Conservation (phyloP, 129 eudicot species). For the Glebionis coronaria region DNA sequence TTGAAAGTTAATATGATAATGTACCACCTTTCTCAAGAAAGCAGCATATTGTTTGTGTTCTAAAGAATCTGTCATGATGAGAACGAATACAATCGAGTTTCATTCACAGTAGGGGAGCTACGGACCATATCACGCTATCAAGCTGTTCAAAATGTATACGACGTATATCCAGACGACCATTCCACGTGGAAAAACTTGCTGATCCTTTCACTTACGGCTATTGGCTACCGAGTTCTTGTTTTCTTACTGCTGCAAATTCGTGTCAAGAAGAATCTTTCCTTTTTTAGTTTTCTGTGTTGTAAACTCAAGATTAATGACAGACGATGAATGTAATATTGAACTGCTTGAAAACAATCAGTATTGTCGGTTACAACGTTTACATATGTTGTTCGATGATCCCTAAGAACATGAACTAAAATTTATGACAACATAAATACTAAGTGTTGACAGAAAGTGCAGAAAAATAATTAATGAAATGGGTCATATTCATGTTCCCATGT, state of each 20-base stretch:
- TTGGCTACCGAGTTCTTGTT: too few species aligned
- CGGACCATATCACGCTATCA: constrained; percentile 63
- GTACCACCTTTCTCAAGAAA: too few species aligned
- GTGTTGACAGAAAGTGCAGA: not conserved
- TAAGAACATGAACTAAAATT: not conserved
- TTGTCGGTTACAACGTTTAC: too few species aligned
- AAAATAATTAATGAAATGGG: not conserved
- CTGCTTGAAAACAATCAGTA: too few species aligned
- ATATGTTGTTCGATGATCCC: too few species aligned
- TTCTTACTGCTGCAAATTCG: too few species aligned
- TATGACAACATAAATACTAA: not conserved
- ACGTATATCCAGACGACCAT: constrained; percentile 38
- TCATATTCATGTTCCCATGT: constrained; percentile 18
- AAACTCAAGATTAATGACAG: too few species aligned
- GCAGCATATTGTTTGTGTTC: not conserved
- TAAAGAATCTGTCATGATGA: constrained; percentile 21
- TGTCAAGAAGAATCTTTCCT: too few species aligned
- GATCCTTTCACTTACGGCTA: not conserved
- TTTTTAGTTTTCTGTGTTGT: too few species aligned
- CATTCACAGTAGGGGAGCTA: constrained; percentile 69
- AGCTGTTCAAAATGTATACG: constrained; percentile 55
- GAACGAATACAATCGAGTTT: constrained; percentile 61
- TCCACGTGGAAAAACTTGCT: constrained; percentile 68
- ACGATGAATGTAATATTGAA: too few species aligned
- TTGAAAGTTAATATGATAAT: too few species aligned